A percentile compares a stretch with the other conserved stretches of the same genome.
phyloP scores from a whole-genome alignment of 1,284 basidiomycete genomes.

The Apiotrichum gracile region DNA sequence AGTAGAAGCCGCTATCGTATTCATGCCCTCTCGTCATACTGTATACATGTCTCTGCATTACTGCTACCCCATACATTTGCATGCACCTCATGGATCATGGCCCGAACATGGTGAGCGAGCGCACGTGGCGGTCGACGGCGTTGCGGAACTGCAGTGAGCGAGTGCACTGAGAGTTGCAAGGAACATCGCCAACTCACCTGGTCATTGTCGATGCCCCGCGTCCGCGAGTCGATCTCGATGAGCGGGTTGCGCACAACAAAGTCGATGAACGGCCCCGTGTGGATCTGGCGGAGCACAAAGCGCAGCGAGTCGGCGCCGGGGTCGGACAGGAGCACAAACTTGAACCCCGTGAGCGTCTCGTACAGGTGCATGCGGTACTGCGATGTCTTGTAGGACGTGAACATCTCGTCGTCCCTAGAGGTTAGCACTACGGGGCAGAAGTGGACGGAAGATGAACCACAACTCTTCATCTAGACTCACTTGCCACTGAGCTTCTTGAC shows the following conservation, averaged over 20 bases:
- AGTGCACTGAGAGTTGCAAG: not conserved
- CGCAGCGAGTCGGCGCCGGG: constrained; percentile 74
- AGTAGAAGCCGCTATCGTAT: not conserved
- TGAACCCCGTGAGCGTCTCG: constrained; percentile 88
- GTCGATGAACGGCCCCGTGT: constrained; percentile 89
- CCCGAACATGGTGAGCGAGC: constrained; percentile 44
- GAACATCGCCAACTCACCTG: constrained; percentile 28
- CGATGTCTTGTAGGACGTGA: constrained; percentile 84
- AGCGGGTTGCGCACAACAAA: constrained; percentile 89
- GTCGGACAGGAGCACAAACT: constrained; percentile 90
- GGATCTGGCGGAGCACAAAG: constrained; percentile 78
- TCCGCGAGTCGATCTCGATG: constrained; percentile 69
- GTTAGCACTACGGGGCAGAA: not conserved
- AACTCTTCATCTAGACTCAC: constrained; percentile 51
- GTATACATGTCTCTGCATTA: not conserved
- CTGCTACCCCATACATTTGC: not conserved
- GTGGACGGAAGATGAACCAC: too few relatives aligned
- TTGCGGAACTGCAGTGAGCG: constrained; percentile 60
- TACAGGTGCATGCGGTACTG: constrained; percentile 89
- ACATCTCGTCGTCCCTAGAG: constrained; percentile 79
- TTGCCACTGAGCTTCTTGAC: constrained; percentile 83
- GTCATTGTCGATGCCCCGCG: constrained; percentile 82
- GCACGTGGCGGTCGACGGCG: constrained; percentile 69
- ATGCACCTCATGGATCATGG: not conserved
- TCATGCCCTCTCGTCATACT: not conserved